These are phyloP conservation scores for Leucosporidium yakuticum DNA, from an alignment of 768 basidiomycete genomes.

Conservation along the genomic window DNA sequence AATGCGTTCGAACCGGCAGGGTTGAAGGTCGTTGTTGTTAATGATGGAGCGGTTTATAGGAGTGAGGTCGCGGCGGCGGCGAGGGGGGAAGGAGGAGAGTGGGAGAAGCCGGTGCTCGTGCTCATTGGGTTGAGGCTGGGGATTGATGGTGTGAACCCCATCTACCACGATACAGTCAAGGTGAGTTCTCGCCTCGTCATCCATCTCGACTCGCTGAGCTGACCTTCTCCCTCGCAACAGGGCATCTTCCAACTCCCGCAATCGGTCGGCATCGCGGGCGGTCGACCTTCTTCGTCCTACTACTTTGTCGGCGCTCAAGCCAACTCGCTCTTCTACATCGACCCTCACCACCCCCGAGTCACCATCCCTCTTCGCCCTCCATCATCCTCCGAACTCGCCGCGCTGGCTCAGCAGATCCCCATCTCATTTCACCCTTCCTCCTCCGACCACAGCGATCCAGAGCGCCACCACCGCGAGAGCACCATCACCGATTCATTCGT, in stretches of 20 bases:
- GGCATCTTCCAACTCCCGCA: slow-evolving; percentile 86
- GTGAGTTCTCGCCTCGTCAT: slow-evolving; percentile 43
- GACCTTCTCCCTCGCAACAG: slow-evolving; percentile 45
- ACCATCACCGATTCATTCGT: slow-evolving; percentile 28
- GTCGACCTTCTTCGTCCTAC: slow-evolving; percentile 91
- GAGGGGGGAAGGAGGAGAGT: slow-evolving; percentile 44
- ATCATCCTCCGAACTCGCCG: slow-evolving; percentile 13
- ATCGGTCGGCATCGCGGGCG: slow-evolving; percentile 92
- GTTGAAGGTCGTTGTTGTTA: slow-evolving; percentile 72
- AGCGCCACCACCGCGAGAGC: neutral
- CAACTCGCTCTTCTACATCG: slow-evolving; percentile 60
- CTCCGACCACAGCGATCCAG: neutral
- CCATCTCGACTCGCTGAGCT: neutral
- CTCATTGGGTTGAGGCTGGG: slow-evolving; percentile 81
- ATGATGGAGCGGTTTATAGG: slow-evolving; percentile 75
- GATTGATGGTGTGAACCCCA: slow-evolving; percentile 86
- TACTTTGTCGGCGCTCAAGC: slow-evolving; percentile 94
- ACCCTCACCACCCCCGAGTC: slow-evolving; percentile 57
- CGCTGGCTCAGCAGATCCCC: slow-evolving; percentile 5
- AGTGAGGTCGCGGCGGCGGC: slow-evolving; percentile 72
- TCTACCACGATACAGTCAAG: slow-evolving; percentile 83
- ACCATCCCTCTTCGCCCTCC: slow-evolving; percentile 58
- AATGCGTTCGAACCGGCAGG: slow-evolving; percentile 72
- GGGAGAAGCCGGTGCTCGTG: slow-evolving; percentile 79
- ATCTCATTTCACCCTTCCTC: neutral